These are phyloP conservation scores for Ciborinia camelliae DNA, from an alignment of 2,329 filamentous ascomycete genomes.

Conservation along the genomic window DNA sequence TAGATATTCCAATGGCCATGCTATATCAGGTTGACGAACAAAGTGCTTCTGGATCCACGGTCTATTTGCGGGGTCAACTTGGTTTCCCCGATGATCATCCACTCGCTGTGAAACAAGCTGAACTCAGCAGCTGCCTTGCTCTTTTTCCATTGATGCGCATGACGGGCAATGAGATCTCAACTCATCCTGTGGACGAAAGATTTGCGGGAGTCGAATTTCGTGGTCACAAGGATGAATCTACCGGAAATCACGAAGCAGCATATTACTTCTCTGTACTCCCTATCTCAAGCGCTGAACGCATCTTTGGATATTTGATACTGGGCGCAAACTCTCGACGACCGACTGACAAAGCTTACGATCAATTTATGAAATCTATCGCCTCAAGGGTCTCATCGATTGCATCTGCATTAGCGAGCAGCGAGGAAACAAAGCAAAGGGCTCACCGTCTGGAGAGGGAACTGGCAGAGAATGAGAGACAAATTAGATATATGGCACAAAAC, in stretches of 20 bases:
- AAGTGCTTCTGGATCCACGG: conserved; percentile 14
- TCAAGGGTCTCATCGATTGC: conserved; percentile 30
- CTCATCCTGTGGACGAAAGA: conserved; percentile 26
- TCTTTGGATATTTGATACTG: conserved; percentile 31
- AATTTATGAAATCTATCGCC: conserved; percentile 31
- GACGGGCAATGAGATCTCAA: conserved; percentile 26
- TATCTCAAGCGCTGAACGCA: conserved; percentile 21
- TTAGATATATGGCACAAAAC: conserved; percentile 35
- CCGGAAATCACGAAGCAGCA: conserved; percentile 28
- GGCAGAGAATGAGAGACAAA: conserved; percentile 24
- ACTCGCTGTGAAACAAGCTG: conserved; percentile 22
- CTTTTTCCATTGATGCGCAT: conserved; percentile 29
- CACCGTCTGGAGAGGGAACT: conserved; percentile 21
- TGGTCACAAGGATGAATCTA: conserved; percentile 18
- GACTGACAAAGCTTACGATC: conserved; percentile 29
- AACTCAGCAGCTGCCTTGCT: conserved; percentile 26
- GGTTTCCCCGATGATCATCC: conserved; percentile 30
- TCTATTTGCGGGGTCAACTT: conserved; percentile 24
- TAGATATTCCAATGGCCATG: conserved; percentile 33
- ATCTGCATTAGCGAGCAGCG: conserved; percentile 27
- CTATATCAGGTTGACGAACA: conserved; percentile 33
- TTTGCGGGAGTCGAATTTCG: conserved; percentile 26
- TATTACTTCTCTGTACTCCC: conserved; percentile 30
- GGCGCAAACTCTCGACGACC: conserved; percentile 32
- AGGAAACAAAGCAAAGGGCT: conserved; percentile 22